These are phyloP conservation scores for Pyrrhoderma lamaoense DNA, from an alignment of 1,284 basidiomycete genomes.

Conservation along the genomic window DNA sequence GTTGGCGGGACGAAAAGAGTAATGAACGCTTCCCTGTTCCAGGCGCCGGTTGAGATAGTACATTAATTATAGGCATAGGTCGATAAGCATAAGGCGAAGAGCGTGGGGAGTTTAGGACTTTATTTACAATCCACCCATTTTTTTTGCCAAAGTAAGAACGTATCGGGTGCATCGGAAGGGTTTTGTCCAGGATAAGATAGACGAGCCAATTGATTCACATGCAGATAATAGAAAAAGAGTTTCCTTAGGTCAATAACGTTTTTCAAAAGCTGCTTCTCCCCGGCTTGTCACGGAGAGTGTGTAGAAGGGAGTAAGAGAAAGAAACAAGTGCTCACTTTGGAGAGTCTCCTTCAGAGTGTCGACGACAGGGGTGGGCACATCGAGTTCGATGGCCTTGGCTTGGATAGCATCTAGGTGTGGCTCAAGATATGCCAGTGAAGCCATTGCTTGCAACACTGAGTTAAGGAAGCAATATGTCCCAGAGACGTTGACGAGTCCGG, in stretches of 20 bases:
- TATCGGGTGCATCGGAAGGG: constrained; percentile 19
- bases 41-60: constrained; percentile 51
- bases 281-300: no score
- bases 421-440: constrained; percentile 73
- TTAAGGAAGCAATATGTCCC: constrained; percentile 96
- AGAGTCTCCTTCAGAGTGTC: constrained; percentile 69
- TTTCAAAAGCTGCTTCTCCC: no score
- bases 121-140: background rate
- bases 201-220: background rate
- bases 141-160: constrained; percentile 1
- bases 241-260: background rate
- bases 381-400: constrained; percentile 62
- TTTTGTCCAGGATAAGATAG: constrained; percentile 9
- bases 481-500: constrained; percentile 88
- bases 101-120: constrained; percentile 69
- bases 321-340: constrained; percentile 48
- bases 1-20: constrained; percentile 78
- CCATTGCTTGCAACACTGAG: constrained; percentile 83
- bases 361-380: constrained; percentile 77
- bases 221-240: background rate
- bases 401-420: constrained; percentile 69
- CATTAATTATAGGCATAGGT: constrained; percentile 63
- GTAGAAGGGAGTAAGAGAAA: background rate
- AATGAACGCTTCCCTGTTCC: constrained; percentile 44
- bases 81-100: constrained; percentile 53